phyloP scores from a whole-genome alignment of 2,329 filamentous ascomycete genomes.

The Tolypocladium tundrense region DNA sequence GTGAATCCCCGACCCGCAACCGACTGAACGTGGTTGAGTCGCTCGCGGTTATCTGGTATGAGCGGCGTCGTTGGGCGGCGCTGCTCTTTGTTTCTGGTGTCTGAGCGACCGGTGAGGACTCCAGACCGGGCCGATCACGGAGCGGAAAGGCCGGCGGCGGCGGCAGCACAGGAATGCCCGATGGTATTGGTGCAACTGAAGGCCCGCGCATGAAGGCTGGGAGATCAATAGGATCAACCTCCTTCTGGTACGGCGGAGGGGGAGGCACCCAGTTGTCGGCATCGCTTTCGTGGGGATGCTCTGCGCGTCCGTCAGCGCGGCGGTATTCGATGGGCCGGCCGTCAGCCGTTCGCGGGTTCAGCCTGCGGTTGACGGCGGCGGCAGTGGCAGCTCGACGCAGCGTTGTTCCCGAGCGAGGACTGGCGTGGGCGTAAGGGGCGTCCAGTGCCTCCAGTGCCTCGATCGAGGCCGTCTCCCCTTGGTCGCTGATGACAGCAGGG shows the following conservation, averaged over 20 bases:
- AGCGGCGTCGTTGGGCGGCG: conserved; percentile 7
- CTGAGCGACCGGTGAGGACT: neutral
- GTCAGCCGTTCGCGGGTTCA: conserved; percentile 48
- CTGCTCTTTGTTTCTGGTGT: conserved; percentile 1
- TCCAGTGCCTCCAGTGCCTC: conserved; percentile 55
- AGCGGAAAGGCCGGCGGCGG: conserved; percentile 8
- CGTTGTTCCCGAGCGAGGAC: conserved; percentile 59
- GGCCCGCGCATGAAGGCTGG: conserved; percentile 46
- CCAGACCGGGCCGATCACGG: neutral
- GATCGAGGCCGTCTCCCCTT: conserved; percentile 35
- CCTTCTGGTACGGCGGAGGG: conserved; percentile 67
- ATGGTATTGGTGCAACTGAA: conserved; percentile 25
- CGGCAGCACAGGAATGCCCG: conserved; percentile 13
- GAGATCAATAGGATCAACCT: conserved; percentile 49
- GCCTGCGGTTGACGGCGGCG: conserved; percentile 61
- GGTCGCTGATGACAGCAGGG: conserved; percentile 18
- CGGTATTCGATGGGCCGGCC: conserved; percentile 50
- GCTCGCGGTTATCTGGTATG: conserved; percentile 24
- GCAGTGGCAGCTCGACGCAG: conserved; percentile 65
- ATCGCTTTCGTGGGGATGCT: conserved; percentile 77
- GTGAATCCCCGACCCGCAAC: conserved; percentile 12
- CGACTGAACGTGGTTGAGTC: conserved; percentile 21
- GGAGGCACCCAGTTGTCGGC: conserved; percentile 84
- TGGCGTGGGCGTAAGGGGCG: conserved; percentile 62
- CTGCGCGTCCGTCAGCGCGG: conserved; percentile 57